Conservation (phyloP, 441 rosid genomes). For the Biscutella laevigata region DNA sequence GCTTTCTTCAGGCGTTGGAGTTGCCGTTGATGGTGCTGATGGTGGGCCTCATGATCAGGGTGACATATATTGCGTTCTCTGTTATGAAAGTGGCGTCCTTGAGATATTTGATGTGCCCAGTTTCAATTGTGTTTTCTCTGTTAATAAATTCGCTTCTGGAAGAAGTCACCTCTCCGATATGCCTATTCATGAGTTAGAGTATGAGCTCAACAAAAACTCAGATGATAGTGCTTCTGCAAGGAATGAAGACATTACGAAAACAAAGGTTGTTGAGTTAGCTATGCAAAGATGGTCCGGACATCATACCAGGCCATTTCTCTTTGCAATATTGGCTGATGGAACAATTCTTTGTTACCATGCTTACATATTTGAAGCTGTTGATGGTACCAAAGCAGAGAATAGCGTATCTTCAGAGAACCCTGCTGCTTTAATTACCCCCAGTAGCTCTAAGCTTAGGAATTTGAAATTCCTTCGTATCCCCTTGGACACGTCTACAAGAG, state of each 20-base stretch:
- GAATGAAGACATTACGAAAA: conserved; percentile 50
- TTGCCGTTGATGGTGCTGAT: conserved; percentile 77
- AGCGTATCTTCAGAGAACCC: conserved; percentile 39
- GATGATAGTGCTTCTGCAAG: conserved; percentile 53
- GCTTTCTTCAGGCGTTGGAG: conserved; percentile 86
- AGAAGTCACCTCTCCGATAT: conserved; percentile 66
- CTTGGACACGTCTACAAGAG: conserved; percentile 74
- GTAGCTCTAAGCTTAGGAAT: conserved; percentile 78
- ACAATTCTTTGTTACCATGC: conserved; percentile 93
- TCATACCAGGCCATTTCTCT: conserved; percentile 82
- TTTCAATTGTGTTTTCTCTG: conserved; percentile 72
- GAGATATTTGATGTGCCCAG: conserved; percentile 93
- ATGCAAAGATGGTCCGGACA: conserved; percentile 93
- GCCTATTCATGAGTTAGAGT: conserved; percentile 33
- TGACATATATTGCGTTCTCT: conserved; percentile 81
- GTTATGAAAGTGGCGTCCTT: conserved; percentile 73
- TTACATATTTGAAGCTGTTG: conserved; percentile 71
- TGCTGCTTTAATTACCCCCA: conserved; percentile 31
- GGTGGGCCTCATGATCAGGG: conserved; percentile 83
- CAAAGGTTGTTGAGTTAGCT: conserved; percentile 79
- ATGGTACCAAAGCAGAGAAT: conserved; percentile 54
- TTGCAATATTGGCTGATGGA: conserved; percentile 89
- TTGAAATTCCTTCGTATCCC: conserved; percentile 65
- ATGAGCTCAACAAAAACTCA: conserved; percentile 38
- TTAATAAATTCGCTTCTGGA: conserved; percentile 80